phyloP scores from a whole-genome alignment of 2,329 filamentous ascomycete species.

The Aspergillus spinulosporus region DNA sequence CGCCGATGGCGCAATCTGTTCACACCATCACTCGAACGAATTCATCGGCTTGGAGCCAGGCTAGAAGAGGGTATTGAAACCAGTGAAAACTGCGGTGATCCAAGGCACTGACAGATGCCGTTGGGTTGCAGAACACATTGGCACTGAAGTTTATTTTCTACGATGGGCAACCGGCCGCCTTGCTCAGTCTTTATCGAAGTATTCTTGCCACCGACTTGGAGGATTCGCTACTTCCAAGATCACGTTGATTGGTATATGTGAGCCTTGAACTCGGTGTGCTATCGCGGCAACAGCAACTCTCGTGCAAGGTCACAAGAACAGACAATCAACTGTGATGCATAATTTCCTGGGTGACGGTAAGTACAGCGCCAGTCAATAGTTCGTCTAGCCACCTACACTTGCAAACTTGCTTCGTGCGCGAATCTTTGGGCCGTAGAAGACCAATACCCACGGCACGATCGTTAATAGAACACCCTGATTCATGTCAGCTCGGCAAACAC shows the following conservation, averaged over 20 bases:
- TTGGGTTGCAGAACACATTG: background rate
- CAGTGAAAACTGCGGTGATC: too few relatives aligned
- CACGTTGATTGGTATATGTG: background rate
- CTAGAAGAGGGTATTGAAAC: too few relatives aligned
- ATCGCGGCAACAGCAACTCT: background rate
- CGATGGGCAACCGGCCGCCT: too few relatives aligned
- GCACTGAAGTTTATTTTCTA: too few relatives aligned
- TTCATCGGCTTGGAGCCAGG: background rate
- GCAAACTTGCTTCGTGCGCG: constrained; percentile 76
- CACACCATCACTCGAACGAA: constrained; percentile 15
- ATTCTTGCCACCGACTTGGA: too few relatives aligned
- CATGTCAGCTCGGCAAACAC: constrained; percentile 2
- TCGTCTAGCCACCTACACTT: constrained; percentile 46
- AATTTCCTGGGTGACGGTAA: constrained; percentile 19
- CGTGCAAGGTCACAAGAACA: background rate
- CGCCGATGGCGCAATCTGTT: constrained; percentile 36
- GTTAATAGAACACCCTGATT: constrained; percentile 58
- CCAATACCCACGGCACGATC: constrained; percentile 76
- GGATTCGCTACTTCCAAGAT: background rate
- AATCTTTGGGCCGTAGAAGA: constrained; percentile 74
- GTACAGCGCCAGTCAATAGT: background rate
- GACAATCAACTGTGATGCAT: constrained; percentile 16
- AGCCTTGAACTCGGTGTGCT: background rate
- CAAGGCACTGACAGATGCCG: background rate
- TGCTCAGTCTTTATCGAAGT: too few relatives aligned